Percentiles rank a stretch among this genome's conserved stretches.
Conservation (phyloP, 2,329 filamentous ascomycete genomes). For the Scolecobasidium constrictum region DNA sequence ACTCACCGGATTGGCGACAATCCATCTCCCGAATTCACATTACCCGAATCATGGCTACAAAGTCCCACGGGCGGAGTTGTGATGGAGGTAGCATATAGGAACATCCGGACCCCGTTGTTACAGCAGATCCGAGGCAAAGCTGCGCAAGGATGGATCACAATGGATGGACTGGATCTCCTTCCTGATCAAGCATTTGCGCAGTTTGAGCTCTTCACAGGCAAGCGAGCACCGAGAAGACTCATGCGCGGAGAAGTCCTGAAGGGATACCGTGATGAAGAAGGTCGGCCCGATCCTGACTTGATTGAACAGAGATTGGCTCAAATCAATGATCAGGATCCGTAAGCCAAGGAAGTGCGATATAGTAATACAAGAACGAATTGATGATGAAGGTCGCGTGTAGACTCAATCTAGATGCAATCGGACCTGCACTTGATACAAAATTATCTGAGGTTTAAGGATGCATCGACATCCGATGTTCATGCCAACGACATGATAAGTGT, state of each 20-base stretch:
- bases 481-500: too few relatives aligned
- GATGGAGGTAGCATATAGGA: slow-evolving; percentile 63
- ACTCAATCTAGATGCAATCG: too few relatives aligned
- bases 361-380: too few relatives aligned
- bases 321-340: slow-evolving; percentile 9
- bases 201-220: slow-evolving; percentile 70
- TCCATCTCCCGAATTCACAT: slow-evolving; percentile 56
- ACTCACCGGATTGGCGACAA: slow-evolving; percentile 54
- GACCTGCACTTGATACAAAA: too few relatives aligned
- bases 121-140: slow-evolving; percentile 52
- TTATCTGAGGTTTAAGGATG: too few relatives aligned
- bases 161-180: slow-evolving; percentile 65
- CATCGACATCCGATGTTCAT: too few relatives aligned
- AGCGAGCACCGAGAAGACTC: slow-evolving; percentile 56
- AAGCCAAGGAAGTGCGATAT: too few relatives aligned
- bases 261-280: slow-evolving; percentile 9
- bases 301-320: slow-evolving; percentile 6
- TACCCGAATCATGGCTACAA: slow-evolving; percentile 44
- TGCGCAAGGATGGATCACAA: slow-evolving; percentile 58
- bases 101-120: slow-evolving; percentile 59
- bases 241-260: slow-evolving; percentile 56
- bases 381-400: too few relatives aligned
- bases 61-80: slow-evolving; percentile 67
- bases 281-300: slow-evolving; percentile 4
- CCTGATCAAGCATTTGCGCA: slow-evolving; percentile 73